These are phyloP conservation scores for Tetrapyrgos nigripes DNA, from an alignment of 1,284 basidiomycete species.

Conservation along the genomic window DNA sequence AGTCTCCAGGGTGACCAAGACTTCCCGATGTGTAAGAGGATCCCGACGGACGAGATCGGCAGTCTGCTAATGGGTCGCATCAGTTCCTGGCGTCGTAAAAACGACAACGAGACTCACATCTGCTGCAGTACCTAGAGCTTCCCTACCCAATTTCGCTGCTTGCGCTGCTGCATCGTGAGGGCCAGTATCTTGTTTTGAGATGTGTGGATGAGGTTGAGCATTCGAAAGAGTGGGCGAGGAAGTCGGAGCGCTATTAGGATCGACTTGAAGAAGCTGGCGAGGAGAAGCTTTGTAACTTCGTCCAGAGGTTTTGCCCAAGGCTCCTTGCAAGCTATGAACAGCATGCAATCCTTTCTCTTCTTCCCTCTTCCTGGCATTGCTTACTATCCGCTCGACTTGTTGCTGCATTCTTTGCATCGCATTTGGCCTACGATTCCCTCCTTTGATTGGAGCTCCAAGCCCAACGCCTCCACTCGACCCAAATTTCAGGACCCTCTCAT, in stretches of 20 bases:
- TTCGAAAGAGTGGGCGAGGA: slow-evolving; percentile 60
- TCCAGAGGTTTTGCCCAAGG: slow-evolving; percentile 92
- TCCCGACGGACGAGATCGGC: slow-evolving; percentile 62
- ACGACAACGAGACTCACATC: slow-evolving; percentile 45
- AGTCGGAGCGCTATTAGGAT: slow-evolving; percentile 51
- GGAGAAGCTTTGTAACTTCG: slow-evolving; percentile 95
- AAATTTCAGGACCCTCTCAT: slow-evolving; percentile 84
- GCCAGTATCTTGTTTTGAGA: slow-evolving; percentile 59
- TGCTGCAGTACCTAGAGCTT: slow-evolving; percentile 63
- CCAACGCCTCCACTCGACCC: slow-evolving; percentile 83
- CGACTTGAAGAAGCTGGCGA: slow-evolving; percentile 92
- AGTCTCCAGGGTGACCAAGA: slow-evolving; percentile 82
- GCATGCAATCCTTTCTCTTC: slow-evolving; percentile 79
- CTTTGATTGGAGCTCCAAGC: slow-evolving; percentile 74
- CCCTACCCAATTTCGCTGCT: slow-evolving; percentile 75
- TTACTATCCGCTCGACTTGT: slow-evolving; percentile 97
- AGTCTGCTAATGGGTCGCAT: slow-evolving; percentile 43
- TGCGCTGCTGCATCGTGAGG: slow-evolving; percentile 63
- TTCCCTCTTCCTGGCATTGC: slow-evolving; percentile 87
- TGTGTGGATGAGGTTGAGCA: slow-evolving; percentile 52
- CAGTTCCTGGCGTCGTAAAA: neutral
- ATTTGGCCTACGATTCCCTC: slow-evolving; percentile 78
- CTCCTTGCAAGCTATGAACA: slow-evolving; percentile 89
- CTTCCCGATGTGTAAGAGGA: slow-evolving; percentile 81
- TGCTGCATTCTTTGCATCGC: slow-evolving; percentile 98